A percentile compares a stretch with the other conserved stretches of the same genome.
phyloP scores from a whole-genome alignment of 106 monocot species.

The Vanilla planifolia region DNA sequence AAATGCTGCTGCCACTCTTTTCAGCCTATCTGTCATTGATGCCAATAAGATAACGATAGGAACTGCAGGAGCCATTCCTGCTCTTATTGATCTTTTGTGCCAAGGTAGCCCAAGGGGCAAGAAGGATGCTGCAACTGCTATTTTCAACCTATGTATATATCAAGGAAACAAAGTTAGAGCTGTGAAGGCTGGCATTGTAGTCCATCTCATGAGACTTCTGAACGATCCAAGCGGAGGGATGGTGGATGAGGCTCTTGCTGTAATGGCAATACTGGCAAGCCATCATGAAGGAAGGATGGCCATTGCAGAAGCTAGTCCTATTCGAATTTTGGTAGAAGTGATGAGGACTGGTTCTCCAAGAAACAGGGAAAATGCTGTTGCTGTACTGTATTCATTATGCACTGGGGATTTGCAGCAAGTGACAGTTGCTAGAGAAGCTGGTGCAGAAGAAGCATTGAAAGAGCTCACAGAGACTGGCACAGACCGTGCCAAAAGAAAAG shows the following conservation, averaged over 20 bases:
- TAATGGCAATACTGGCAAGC: conserved; percentile 42
- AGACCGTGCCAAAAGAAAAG: conserved; percentile 68
- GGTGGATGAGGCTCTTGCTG: conserved; percentile 63
- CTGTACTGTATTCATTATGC: conserved; percentile 44
- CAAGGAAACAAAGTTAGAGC: conserved; percentile 58
- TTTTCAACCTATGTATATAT: conserved; percentile 52
- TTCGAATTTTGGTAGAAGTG: conserved; percentile 36
- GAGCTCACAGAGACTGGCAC: conserved; percentile 50
- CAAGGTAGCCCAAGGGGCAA: conserved; percentile 66
- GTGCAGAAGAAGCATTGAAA: conserved; percentile 49
- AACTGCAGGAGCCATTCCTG: conserved; percentile 59
- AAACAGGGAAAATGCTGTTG: conserved; percentile 56
- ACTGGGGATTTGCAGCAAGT: conserved; percentile 19
- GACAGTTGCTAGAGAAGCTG: conserved; percentile 28
- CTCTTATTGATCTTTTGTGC: conserved; percentile 51
- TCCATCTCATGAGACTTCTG: conserved; percentile 41
- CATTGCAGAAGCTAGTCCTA: conserved; percentile 21
- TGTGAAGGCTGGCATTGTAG: conserved; percentile 47
- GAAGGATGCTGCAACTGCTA: conserved; percentile 67
- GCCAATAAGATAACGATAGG: conserved; percentile 52
- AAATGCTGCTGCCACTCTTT: conserved; percentile 80
- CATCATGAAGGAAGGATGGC: conserved; percentile 36
- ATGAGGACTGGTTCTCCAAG: conserved; percentile 38
- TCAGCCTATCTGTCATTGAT: conserved; percentile 64
- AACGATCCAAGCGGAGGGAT: conserved; percentile 51